A percentile compares a stretch with the other conserved stretches of the same genome.
phyloP scores from a whole-genome alignment of 768 basidiomycete genomes.

The Hirschioporus abietinus region DNA sequence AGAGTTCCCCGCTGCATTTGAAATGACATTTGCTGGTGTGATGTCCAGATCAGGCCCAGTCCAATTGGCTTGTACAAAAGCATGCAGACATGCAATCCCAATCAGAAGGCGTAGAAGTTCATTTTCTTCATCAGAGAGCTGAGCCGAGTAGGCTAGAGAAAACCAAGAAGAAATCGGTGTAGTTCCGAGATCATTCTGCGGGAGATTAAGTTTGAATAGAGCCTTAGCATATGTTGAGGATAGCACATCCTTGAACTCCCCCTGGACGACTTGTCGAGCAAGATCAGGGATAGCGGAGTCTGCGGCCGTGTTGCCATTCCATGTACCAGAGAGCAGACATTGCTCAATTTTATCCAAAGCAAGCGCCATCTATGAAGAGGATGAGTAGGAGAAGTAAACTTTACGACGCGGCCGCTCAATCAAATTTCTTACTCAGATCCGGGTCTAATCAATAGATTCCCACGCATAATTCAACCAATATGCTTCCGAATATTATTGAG shows the following conservation, averaged over 20 bases:
- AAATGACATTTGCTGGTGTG: constrained; percentile 35
- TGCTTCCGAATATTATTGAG: no score
- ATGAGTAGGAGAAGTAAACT: background rate
- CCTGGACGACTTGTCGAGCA: constrained; percentile 24
- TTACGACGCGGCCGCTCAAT: background rate
- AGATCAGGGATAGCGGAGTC: constrained; percentile 20
- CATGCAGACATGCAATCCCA: constrained; percentile 78
- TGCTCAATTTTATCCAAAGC: constrained; percentile 37
- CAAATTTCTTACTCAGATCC: background rate
- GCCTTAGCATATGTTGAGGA: constrained; percentile 29
- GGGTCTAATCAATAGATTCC: background rate
- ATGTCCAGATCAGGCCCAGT: constrained; percentile 85
- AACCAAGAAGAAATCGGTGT: constrained; percentile 34
- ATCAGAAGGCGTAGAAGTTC: constrained; percentile 58
- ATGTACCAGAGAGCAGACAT: constrained; percentile 49
- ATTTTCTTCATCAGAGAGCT: constrained; percentile 31
- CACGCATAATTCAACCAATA: background rate
- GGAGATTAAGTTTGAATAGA: constrained; percentile 29
- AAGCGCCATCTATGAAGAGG: background rate
- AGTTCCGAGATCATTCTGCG: constrained; percentile 26
- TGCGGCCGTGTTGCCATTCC: constrained; percentile 22
- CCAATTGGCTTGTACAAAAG: constrained; percentile 94
- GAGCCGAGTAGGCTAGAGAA: constrained; percentile 23
- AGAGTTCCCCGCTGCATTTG: constrained; percentile 32
- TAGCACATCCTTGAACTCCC: constrained; percentile 32